Conservation (phyloP, 306 rosid species). For the Lotus japonicus region DNA sequence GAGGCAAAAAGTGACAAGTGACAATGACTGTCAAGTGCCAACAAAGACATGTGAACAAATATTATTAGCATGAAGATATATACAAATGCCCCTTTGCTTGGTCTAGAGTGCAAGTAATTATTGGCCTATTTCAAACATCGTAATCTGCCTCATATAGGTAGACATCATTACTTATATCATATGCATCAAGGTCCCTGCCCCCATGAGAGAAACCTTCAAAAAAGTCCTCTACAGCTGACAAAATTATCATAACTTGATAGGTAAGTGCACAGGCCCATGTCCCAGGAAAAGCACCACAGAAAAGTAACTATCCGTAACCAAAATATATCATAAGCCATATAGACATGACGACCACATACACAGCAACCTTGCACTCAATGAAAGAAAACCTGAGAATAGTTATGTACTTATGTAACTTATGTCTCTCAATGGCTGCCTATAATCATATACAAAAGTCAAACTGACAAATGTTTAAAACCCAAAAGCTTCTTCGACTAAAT, state of each 20-base stretch:
- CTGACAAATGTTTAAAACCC: slow-evolving; percentile 5
- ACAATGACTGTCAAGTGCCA: too few relatives aligned
- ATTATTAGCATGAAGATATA: not conserved
- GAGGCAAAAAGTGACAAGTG: not conserved
- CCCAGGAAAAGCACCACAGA: not conserved
- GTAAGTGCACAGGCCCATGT: not conserved
- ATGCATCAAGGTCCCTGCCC: not conserved
- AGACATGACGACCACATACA: not conserved
- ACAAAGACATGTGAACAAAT: not conserved
- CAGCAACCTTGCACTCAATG: not conserved
- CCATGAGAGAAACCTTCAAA: not conserved
- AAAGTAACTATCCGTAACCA: not conserved
- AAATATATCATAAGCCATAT: not conserved
- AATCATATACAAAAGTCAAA: not conserved
- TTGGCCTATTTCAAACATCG: not conserved
- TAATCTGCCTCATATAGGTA: not conserved
- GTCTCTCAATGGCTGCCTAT: not conserved
- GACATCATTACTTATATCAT: not conserved
- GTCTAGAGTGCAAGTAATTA: not conserved
- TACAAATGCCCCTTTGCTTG: not conserved
- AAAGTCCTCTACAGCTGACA: not conserved
- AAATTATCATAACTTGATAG: not conserved
- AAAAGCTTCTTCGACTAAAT: slow-evolving; percentile 3
- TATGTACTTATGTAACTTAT: too few relatives aligned
- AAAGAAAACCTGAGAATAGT: not conserved